These are phyloP conservation scores for Apophysomyces elegans DNA, from an alignment of 371 early-diverging fungal genomes.

Conservation along the genomic window DNA sequence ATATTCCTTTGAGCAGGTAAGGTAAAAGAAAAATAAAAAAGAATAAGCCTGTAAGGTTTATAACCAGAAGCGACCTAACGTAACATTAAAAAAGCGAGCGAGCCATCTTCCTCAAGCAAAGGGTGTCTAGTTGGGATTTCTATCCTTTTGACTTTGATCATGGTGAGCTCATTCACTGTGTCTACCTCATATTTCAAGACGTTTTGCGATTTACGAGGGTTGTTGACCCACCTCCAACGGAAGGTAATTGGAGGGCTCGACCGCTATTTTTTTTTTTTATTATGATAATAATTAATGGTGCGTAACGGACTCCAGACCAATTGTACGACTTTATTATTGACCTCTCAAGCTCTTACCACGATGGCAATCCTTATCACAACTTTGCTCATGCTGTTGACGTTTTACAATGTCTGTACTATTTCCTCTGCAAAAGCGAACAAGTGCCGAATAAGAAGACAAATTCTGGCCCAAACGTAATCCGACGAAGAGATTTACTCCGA, in stretches of 20 bases:
- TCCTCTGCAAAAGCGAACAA: conserved; percentile 60
- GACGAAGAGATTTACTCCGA: conserved; percentile 59
- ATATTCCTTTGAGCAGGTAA: conserved; percentile 4
- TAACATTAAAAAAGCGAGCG: conserved; percentile 38
- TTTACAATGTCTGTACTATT: conserved; percentile 77
- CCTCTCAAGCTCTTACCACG: conserved; percentile 67
- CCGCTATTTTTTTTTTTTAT: not conserved
- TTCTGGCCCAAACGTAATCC: conserved; percentile 30
- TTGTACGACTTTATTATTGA: conserved; percentile 66
- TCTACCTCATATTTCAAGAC: conserved; percentile 67
- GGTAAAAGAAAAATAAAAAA: conserved; percentile 6
- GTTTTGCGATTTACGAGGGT: conserved; percentile 62
- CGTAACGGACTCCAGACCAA: conserved; percentile 38
- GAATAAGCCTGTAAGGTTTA: conserved; percentile 3
- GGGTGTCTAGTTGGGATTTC: conserved; percentile 69
- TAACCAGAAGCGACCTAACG: conserved; percentile 8
- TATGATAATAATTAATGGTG: conserved; percentile 13
- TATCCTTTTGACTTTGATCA: conserved; percentile 66
- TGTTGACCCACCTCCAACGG: conserved; percentile 48
- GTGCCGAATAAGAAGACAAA: conserved; percentile 30
- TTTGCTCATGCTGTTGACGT: conserved; percentile 88
- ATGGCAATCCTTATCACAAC: conserved; percentile 84
- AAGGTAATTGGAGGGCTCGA: conserved; percentile 41
- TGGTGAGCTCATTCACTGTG: conserved; percentile 69
- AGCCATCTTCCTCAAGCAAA: conserved; percentile 42